Evolutionary conservation across 768 basidiomycete species (phyloP).

Genomic region (Strobilomyces dryophilus): DNA sequence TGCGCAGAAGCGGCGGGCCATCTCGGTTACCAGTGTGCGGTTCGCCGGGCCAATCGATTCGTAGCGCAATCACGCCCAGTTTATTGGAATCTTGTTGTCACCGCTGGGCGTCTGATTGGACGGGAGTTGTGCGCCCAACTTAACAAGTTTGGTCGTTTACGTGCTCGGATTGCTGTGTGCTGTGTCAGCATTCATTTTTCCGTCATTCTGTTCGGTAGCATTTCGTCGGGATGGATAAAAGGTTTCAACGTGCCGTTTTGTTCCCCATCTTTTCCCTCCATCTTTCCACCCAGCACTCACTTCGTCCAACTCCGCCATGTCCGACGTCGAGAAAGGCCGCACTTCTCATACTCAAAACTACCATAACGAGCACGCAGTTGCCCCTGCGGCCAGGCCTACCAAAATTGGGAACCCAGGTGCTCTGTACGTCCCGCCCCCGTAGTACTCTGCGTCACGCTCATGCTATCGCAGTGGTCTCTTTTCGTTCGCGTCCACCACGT

Average conservation of each 20-base stretch:
- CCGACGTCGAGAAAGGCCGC: constrained; percentile 34
- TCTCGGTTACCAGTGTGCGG: no score
- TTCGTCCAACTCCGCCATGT: constrained; percentile 18
- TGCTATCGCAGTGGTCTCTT: constrained; percentile 56
- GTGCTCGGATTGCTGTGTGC: constrained; percentile 9
- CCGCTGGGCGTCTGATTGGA: neutral
- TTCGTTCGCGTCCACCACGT: constrained; percentile 80
- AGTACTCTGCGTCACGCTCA: neutral
- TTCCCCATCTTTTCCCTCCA: neutral
- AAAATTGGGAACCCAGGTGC: constrained; percentile 53
- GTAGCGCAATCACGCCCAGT: no score
- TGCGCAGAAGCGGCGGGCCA: no score
- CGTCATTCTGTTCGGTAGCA: constrained; percentile 12
- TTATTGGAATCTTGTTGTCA: neutral
- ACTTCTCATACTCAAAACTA: constrained; percentile 21
- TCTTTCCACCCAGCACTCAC: neutral
- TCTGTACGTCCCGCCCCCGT: constrained; percentile 23
- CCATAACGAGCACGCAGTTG: constrained; percentile 11
- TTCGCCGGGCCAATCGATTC: no score
- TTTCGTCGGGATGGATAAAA: constrained; percentile 18
- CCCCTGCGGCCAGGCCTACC: constrained; percentile 26
- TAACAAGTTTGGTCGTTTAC: neutral
- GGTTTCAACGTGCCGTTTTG: neutral
- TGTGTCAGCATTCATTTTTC: constrained; percentile 24
- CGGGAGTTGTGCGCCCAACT: neutral